Evolutionary conservation across 495 filamentous ascomycete genomes (phyloP).

Genomic region (Clavariopsis aquatica): DNA sequence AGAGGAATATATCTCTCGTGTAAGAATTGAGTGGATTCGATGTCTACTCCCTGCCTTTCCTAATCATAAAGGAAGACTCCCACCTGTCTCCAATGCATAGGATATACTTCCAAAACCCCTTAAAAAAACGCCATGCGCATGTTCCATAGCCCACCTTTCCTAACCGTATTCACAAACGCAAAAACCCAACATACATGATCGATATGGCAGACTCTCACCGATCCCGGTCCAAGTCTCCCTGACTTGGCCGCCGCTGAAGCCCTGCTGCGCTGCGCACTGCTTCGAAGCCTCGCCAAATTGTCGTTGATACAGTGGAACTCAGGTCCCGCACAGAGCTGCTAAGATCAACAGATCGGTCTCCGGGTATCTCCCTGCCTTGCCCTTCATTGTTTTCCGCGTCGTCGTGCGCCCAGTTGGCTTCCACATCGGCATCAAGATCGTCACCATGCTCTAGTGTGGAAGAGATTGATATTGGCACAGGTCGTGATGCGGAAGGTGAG

Average conservation of each 20-base stretch:
- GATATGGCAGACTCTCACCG: conserved; percentile 10
- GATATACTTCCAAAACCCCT: not conserved
- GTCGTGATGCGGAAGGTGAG: conserved; percentile 48
- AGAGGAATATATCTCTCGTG: not conserved
- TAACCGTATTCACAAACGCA: conserved; percentile 1
- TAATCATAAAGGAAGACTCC: not conserved
- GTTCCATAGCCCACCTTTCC: not conserved
- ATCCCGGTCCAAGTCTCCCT: conserved; percentile 29
- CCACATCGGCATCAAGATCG: conserved; percentile 22
- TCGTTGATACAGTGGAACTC: conserved; percentile 21
- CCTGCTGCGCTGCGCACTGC: conserved; percentile 26
- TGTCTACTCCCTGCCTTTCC: not conserved
- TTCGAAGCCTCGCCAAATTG: conserved; percentile 35
- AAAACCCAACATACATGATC: not conserved
- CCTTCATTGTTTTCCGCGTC: conserved; percentile 10
- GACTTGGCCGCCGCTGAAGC: conserved; percentile 23
- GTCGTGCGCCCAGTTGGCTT: conserved; percentile 32
- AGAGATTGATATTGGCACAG: conserved; percentile 20
- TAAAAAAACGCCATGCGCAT: not conserved
- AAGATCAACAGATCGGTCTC: conserved; percentile 4
- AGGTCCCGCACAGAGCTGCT: conserved; percentile 24
- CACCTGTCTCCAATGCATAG: conserved; percentile 3
- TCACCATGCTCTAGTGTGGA: not conserved
- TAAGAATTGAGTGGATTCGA: conserved; percentile 18
- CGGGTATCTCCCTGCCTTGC: conserved; percentile 1